Percentiles rank a stretch among this genome's conserved stretches.
phyloP scores from a whole-genome alignment of 208 protist species.

The Acanthamoeba lenticulata region DNA sequence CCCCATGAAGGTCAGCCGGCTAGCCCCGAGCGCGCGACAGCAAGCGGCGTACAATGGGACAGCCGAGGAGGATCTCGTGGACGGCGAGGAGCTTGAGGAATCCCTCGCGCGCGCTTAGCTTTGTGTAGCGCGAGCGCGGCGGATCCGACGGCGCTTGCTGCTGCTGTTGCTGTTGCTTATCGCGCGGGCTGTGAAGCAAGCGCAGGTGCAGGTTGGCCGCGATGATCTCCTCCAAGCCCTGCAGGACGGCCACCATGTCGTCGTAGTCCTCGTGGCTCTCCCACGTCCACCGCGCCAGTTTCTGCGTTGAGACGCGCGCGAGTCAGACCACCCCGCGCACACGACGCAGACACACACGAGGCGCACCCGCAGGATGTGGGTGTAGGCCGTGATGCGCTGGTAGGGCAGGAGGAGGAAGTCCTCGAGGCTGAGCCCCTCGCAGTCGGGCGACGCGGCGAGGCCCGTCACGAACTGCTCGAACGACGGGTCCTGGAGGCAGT shows the following conservation, averaged over 20 bases:
- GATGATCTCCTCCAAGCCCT: background rate
- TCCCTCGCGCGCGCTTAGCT: conserved; percentile 42
- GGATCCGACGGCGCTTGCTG: background rate
- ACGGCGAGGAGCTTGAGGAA: conserved; percentile 59
- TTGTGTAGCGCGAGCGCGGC: background rate
- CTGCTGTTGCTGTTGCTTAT: background rate
- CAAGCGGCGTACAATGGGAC: conserved; percentile 7
- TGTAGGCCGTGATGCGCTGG: conserved; percentile 46
- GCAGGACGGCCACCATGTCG: background rate
- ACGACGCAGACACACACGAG: background rate
- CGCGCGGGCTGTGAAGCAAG: background rate
- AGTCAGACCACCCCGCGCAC: too few relatives aligned
- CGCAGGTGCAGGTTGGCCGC: background rate
- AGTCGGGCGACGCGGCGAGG: conserved; percentile 1
- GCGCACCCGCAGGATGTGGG: conserved; percentile 22
- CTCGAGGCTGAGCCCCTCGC: conserved; percentile 54
- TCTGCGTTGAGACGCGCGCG: background rate
- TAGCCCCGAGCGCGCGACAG: too few relatives aligned
- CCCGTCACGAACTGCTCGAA: conserved; percentile 44
- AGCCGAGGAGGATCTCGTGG: background rate
- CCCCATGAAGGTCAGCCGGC: background rate
- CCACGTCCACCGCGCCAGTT: conserved; percentile 62
- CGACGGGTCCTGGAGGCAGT: conserved; percentile 49
- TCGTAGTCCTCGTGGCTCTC: conserved; percentile 38
- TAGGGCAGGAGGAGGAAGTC: conserved; percentile 62